Evolutionary conservation across 73 alveolate genomes (phyloP), one percentile per base, ranked within the genome.

Genomic region (Paramecium biaurelia): DNA sequence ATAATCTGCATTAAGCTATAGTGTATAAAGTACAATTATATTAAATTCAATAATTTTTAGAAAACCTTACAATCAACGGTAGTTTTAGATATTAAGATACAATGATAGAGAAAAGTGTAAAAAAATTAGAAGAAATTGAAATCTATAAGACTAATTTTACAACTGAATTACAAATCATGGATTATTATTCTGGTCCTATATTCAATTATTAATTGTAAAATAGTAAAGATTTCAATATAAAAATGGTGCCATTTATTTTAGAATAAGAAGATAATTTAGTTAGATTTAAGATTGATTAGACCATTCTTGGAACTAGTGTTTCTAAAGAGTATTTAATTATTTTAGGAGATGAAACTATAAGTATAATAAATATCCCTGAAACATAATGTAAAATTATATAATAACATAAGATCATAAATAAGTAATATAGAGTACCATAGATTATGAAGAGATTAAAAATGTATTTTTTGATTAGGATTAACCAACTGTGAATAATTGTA

Each of bases 1-100:
- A 0, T 79, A 43, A 41, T 43, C 76, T 43, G 45, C 70, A 24
- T 43, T 79, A 43, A 24, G 49, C 4, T 20, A 41, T 24, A 79
- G 74, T 79, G 42, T 30, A 7, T 11, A 38, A 38, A 43, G 42
- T 79, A 24, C 6, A 8, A 15, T 76, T 4, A 15, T 34, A 20
- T 18, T 38, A 43, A 18, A 41, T 41, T 18, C 0, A 4, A 53
- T 53, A n/a, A 53, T 63, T 18, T 30, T 9, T 63, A 63, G 84
- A 63, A 63, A 63, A 49, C 45, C 45, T 63, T 10, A 63, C 84
- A 11, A 63, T 63, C 7, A 30, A 38, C 3, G 90, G 90, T 42
- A 42, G 76, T 47, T 79, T 79, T 20, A 43, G 45, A 42, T 79
- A 79, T 79, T 79, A 79, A 45, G 90, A 79, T 20, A 79, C 90